A percentile compares a stretch with the other conserved stretches of the same genome.
phyloP scores from a whole-genome alignment of 805 yeast genomes.

The Candida ovalis region DNA sequence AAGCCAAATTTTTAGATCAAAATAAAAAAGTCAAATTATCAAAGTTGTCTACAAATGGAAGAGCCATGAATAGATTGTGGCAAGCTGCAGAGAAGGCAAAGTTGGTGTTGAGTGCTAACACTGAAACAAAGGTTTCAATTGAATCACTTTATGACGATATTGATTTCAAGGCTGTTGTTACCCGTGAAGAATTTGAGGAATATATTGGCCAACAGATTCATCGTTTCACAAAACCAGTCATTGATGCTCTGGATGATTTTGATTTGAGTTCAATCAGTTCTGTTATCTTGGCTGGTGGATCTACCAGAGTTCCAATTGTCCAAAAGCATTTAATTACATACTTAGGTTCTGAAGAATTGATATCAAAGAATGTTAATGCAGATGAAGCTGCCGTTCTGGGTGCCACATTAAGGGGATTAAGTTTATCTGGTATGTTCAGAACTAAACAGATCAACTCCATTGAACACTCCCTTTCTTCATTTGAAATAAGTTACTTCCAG shows the following conservation, averaged over 20 bases:
- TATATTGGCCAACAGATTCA: slow-evolving; percentile 39
- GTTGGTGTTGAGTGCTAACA: slow-evolving; percentile 79
- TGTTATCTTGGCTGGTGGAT: slow-evolving; percentile 84
- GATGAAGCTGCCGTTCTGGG: slow-evolving; percentile 95
- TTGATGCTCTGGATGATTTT: slow-evolving; percentile 40
- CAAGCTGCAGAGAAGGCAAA: slow-evolving; percentile 90
- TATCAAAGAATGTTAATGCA: slow-evolving; percentile 86
- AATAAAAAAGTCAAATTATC: slow-evolving; percentile 37
- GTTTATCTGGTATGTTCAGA: slow-evolving; percentile 63
- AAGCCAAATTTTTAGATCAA: slow-evolving; percentile 50
- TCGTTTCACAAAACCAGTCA: slow-evolving; percentile 52
- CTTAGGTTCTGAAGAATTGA: slow-evolving; percentile 50
- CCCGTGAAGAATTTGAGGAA: slow-evolving; percentile 80
- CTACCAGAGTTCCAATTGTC: slow-evolving; percentile 85
- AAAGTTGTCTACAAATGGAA: slow-evolving; percentile 43
- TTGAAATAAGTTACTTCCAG: slow-evolving; percentile 31
- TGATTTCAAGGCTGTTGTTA: slow-evolving; percentile 65
- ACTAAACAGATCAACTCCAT: slow-evolving; percentile 56
- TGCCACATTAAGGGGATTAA: slow-evolving; percentile 78
- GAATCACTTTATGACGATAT: slow-evolving; percentile 72
- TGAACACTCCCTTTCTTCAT: slow-evolving; percentile 53
- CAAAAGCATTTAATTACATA: slow-evolving; percentile 55
- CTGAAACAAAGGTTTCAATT: slow-evolving; percentile 69
- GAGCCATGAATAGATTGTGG: slow-evolving; percentile 63
- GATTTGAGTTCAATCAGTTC: slow-evolving; percentile 36